These are phyloP conservation scores for Eragrostis tef DNA, from an alignment of 202 grass and related monocot species.

Conservation along the genomic window DNA sequence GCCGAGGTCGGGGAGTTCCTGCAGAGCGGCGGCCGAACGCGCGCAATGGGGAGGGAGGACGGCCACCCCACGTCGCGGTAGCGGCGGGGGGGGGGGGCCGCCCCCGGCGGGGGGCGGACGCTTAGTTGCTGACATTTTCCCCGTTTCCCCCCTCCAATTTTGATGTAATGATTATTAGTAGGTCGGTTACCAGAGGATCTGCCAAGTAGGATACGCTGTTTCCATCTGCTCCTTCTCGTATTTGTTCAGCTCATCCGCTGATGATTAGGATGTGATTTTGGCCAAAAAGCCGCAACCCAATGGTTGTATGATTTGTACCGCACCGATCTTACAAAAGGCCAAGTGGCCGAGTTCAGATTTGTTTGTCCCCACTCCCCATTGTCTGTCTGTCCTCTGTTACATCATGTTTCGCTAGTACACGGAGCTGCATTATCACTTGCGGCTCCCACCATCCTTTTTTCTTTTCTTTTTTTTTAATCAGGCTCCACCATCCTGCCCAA, in stretches of 20 bases:
- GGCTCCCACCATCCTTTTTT: too few relatives aligned
- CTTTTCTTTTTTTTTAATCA: too few relatives aligned
- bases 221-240: conserved; percentile 7
- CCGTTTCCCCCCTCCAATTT: conserved; percentile 29
- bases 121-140: conserved; percentile 40
- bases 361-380: background rate
- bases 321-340: background rate
- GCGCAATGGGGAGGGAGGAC: conserved; percentile 29
- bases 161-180: conserved; percentile 1
- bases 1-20: conserved; percentile 59
- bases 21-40: background rate
- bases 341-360: background rate
- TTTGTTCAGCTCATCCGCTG: conserved; percentile 14
- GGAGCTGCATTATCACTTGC: conserved; percentile 7
- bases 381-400: too few relatives aligned
- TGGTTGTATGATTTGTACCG: background rate
- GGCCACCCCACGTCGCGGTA: background rate
- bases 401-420: too few relatives aligned
- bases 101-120: too few relatives aligned
- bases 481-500: background rate
- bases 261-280: conserved; percentile 14
- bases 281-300: background rate
- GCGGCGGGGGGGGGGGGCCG: background rate
- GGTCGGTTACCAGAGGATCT: background rate
- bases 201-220: conserved; percentile 26